These are phyloP conservation scores for Aspergillus ibericus DNA, from an alignment of 2,329 filamentous ascomycete genomes.

Conservation along the genomic window DNA sequence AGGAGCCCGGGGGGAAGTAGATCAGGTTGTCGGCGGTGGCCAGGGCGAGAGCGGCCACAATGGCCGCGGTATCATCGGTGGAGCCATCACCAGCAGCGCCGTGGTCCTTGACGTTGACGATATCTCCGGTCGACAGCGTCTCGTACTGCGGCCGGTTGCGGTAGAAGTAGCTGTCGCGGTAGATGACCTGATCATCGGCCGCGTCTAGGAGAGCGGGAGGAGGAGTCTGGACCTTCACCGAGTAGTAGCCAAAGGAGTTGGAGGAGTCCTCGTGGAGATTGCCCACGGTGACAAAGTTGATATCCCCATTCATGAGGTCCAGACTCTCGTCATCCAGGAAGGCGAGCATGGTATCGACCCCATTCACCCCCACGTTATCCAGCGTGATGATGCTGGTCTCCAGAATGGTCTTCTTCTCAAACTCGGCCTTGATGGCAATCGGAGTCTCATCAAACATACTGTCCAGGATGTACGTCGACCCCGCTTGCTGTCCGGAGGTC, in stretches of 20 bases:
- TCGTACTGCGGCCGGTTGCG: conserved; percentile 43
- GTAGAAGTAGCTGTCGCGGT: neutral
- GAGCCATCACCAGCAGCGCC: conserved; percentile 46
- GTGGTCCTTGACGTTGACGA: conserved; percentile 45
- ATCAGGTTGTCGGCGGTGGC: conserved; percentile 33
- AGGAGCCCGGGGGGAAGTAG: conserved; percentile 35
- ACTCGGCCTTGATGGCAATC: neutral
- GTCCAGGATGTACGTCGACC: neutral
- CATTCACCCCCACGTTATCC: neutral
- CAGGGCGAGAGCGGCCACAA: conserved; percentile 34
- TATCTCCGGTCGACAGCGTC: conserved; percentile 45
- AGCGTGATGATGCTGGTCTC: neutral
- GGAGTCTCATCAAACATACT: neutral
- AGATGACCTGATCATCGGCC: neutral
- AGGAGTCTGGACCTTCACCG: neutral
- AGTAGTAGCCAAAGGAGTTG: neutral
- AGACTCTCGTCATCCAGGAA: neutral
- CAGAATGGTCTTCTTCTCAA: neutral
- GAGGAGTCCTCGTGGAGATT: neutral
- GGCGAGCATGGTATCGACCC: neutral
- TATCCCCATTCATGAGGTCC: neutral
- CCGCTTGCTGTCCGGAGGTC: conserved; percentile 11
- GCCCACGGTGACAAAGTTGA: neutral
- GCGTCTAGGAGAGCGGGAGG: neutral
- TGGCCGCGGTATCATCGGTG: conserved; percentile 40